Evolutionary conservation across 352 stramenopile genomes (phyloP), one percentile per base, ranked within the genome.

Genomic region (Phytophthora nicotianae): DNA sequence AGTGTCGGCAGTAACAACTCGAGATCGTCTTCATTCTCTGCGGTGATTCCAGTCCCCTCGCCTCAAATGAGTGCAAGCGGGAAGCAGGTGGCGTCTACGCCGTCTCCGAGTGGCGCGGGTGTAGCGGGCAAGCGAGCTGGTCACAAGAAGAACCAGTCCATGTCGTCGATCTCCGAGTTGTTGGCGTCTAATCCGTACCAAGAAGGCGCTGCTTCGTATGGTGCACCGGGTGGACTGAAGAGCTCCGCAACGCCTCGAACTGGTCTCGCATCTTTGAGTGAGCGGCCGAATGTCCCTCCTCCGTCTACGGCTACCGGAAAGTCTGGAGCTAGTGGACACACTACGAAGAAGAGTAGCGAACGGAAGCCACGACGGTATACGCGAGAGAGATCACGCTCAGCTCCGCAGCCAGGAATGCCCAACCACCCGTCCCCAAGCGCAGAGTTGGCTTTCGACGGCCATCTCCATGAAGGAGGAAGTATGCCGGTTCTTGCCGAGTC

Each of bases 131-230:
- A 93, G 38, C 78, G 81, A 62, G 83, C 83, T 46, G 79, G 69
- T 14, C 87, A 96, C 73, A 92, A 94, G 70, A 96, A 96, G 58
- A 93, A 96, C 58, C 83, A 93, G 55, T 94, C 85, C 3, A 92
- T 96, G 82, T 96, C 87, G 35, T 92, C 85, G 0, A 92, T 96
- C 52, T 96, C 87, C 5, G 87, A 96, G 55, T 52, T 96, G 45
- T 61, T 96, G 19, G 71, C 87, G 7, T 86, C 84, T 4, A 79
- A 70, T 16, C 87, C 77, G 6, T 93, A 91, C 35, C 82, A 90
- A 43, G 82, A 91, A 43, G 63, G 79, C 10, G 65, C 75, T 21
- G 65, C 68, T 2, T 56, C 64, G 3, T 75, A 71, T 26, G 81
- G 76, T 55, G 65, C 26, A 46, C 55, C 46, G 49, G 61, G 67